Evolutionary conservation across 2,329 filamentous ascomycete species (phyloP), one percentile per base, ranked within the genome.

Genomic region (Penicillium glabrum): DNA sequence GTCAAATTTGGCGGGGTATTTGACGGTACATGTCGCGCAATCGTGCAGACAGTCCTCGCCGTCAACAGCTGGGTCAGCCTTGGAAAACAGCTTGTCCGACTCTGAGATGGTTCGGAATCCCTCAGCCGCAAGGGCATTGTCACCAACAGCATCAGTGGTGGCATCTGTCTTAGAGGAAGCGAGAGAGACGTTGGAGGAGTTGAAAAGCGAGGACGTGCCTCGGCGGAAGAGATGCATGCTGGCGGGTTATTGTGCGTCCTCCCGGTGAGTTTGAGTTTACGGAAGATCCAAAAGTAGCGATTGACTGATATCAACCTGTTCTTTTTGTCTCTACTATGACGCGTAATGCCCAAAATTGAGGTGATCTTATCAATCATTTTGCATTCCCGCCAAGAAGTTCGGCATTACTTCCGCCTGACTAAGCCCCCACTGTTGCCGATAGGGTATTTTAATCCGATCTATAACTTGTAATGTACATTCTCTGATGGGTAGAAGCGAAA

Each of bases 1-100:
- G 4, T 79, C 79, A 70, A 86, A 88, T 63, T 84, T 85, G 69
- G 87, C 86, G 37, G 93, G 93, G 71, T 93, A 96, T 59, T 86
- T 83, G 63, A 93, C 81, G 14, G 86, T 85, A 80, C 95, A 98
- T 62, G 81, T 86, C 24, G 86, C 85, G 79, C 93, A 99, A 76
- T 98, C 93, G 72, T 86, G 91, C 54, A 90, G 79, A 73, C 95
- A 98, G 63, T 93, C 93, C 41, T 96, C 90, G 61, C 93, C 93
- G 75, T 97, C 93, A 43, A 90, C 77, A 3, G 83, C 81, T n/a
- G 89, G 85, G 68, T 89, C 83, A 37, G 91, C 91, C 65, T 84
- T 85, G 51, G 86, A 79, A 74, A 98, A 98, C 10, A 98, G 81
- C 33, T 78, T 75, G 43, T 78, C 75, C 46, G 73, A 74, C 45